A percentile compares a stretch with the other conserved stretches of the same genome.
Evolutionary conservation across 2,329 filamentous ascomycete species (phyloP).

Genomic region (Aureobasidium uvarum): DNA sequence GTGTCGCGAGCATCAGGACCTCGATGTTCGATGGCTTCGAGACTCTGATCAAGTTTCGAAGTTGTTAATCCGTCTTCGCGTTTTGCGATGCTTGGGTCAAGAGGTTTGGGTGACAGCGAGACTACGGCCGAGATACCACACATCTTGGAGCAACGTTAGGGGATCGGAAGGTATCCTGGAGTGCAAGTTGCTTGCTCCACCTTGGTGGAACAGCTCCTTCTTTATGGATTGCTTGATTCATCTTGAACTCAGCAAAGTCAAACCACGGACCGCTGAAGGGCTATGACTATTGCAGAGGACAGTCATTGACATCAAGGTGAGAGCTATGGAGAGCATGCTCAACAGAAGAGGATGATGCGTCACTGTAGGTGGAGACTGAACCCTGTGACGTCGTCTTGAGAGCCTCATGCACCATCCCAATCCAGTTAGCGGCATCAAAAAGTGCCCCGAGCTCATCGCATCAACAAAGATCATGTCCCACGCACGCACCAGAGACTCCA

Average conservation of each 20-base stretch:
- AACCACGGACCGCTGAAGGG: background rate
- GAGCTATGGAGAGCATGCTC: background rate
- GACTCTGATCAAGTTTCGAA: background rate
- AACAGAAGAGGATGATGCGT: background rate
- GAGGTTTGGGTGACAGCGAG: background rate
- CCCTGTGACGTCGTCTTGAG: background rate
- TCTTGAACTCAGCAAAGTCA: background rate
- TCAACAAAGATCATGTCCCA: background rate
- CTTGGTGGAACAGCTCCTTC: background rate
- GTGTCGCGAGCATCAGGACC: background rate
- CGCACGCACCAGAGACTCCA: background rate
- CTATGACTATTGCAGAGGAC: background rate
- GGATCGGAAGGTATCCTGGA: background rate
- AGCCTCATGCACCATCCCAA: background rate
- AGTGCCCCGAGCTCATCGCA: background rate
- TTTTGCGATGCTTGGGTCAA: background rate
- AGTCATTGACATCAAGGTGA: background rate
- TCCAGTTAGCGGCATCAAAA: background rate
- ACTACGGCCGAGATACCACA: background rate
- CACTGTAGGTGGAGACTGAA: conserved; percentile 44
- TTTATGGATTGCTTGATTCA: background rate
- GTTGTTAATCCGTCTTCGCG: background rate
- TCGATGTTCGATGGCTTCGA: background rate
- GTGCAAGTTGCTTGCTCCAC: background rate
- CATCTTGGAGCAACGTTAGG: background rate